Evolutionary conservation across 495 filamentous ascomycete species (phyloP).

Genomic region (Penicillium paradoxum): DNA sequence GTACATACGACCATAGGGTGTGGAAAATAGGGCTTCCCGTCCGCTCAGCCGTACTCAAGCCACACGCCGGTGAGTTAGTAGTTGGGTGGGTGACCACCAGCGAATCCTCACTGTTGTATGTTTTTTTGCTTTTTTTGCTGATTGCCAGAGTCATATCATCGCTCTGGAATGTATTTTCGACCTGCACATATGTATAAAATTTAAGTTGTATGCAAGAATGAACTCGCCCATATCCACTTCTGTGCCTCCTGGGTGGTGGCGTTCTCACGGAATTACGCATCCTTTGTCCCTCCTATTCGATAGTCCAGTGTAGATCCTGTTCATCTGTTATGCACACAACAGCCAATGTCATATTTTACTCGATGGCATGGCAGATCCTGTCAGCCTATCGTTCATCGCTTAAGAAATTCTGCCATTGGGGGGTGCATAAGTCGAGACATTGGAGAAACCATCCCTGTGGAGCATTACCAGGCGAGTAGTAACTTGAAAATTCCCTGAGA

Average conservation of each 20-base stretch:
- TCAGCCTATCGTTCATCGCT: neutral
- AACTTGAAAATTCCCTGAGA: neutral
- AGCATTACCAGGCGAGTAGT: neutral
- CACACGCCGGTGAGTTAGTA: constrained; percentile 3
- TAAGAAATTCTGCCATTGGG: neutral
- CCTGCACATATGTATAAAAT: no score
- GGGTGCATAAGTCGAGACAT: neutral
- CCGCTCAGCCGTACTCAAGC: constrained; percentile 16
- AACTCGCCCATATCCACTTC: neutral
- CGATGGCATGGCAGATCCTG: neutral
- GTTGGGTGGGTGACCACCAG: neutral
- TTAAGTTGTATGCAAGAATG: no score
- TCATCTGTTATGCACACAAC: neutral
- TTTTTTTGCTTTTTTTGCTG: no score
- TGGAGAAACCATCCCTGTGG: neutral
- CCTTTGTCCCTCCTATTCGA: neutral
- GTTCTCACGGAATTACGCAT: neutral
- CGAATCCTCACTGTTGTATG: neutral
- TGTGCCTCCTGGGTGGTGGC: neutral
- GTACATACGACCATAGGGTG: neutral
- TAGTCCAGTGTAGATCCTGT: neutral
- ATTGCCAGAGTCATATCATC: no score
- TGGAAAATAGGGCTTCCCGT: neutral
- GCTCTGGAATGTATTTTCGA: no score
- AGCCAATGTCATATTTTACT: neutral